Percentiles rank a stretch among this genome's conserved stretches.
phyloP scores from a whole-genome alignment of 306 rosid genomes.

The Cucumis hystrix region DNA sequence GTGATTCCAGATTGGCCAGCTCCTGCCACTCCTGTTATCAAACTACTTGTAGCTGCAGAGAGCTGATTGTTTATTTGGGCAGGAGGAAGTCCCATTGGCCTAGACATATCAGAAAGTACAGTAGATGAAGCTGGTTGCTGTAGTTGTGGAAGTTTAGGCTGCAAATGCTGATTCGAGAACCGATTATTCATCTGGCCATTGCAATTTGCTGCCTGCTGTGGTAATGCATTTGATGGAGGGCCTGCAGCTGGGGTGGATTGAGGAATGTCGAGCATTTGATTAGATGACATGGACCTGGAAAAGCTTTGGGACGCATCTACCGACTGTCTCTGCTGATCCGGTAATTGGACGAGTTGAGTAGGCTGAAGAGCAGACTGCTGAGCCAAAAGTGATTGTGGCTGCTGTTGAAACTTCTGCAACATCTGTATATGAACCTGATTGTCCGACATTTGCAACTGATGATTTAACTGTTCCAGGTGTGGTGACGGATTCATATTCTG shows the following conservation, averaged over 20 bases:
- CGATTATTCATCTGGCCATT: constrained; percentile 24
- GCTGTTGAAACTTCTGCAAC: constrained; percentile 74
- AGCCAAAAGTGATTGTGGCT: constrained; percentile 49
- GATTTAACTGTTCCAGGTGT: constrained; percentile 48
- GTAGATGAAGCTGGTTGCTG: constrained; percentile 52
- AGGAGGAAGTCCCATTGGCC: constrained; percentile 32
- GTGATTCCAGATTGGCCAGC: constrained; percentile 67
- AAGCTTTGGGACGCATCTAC: constrained; percentile 49
- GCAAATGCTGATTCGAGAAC: constrained; percentile 42
- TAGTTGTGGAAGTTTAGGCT: constrained; percentile 57
- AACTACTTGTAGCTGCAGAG: constrained; percentile 33
- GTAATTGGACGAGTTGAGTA: constrained; percentile 48
- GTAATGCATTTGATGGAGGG: constrained; percentile 29
- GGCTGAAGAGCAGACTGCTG: constrained; percentile 62
- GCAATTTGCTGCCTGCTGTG: constrained; percentile 38
- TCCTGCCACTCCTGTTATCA: constrained; percentile 36
- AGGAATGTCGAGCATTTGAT: constrained; percentile 50
- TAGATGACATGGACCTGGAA: constrained; percentile 30
- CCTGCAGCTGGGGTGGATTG: constrained; percentile 25
- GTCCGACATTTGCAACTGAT: constrained; percentile 59
- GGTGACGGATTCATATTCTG: constrained; percentile 39
- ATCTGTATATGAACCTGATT: constrained; percentile 57
- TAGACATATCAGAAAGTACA: constrained; percentile 36
- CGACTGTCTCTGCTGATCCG: constrained; percentile 62
- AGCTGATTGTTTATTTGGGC: constrained; percentile 34